Base-by-base conservation (phyloP, 371 early-diverging fungal genomes). In the Mortierella sp. region DNA sequence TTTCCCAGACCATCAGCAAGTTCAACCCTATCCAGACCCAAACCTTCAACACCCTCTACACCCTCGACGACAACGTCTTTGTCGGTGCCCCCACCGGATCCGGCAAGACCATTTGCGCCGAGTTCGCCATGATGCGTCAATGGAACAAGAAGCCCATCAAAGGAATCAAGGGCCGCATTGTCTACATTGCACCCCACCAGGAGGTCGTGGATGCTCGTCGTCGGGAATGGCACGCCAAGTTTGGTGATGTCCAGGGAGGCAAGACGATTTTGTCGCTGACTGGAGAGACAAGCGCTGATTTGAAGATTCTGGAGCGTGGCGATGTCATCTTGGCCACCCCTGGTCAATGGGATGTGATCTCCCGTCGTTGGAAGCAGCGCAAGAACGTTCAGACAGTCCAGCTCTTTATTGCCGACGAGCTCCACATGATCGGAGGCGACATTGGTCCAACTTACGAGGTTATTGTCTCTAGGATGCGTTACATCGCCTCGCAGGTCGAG, bases 11-110 rank as follows among this genome's bases (percentile, higher is more conserved):
- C 83, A 89, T 94, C 69, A 88, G 89, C 54, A 90, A 91, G 73
- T 99, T 99, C 90, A 99, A 99, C 88, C 95, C 98, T 16, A 95
- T 99, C 57, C 99, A 99, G 91, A 98, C 99, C 0, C 97, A 97
- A 87, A 95, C 96, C 3, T 99, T 98, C 91, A 93, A 98, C 82
- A 88, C 97, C 2, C 90, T 99, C 51, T 99, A 98, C 89, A 92
- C 93, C 13, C 91, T 94, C 11, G 96, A 98, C 78, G 96, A 97
- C 48, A 99, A 98, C 82, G 93, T 95, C 6, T 95, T 99, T 71
- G 90, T 99, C 69, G 98, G 97, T 64, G 99, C 99, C 2, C 97
- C 99, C 28, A 95, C 99, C 21, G 99, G 99, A 26, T 92, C 95
- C 59, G 99, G 99, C 59, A 99, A 99, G 91, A 98, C 99, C 5